These are phyloP conservation scores for Ailanthus altissimus DNA, from an alignment of 345 rosid species.

Conservation along the genomic window DNA sequence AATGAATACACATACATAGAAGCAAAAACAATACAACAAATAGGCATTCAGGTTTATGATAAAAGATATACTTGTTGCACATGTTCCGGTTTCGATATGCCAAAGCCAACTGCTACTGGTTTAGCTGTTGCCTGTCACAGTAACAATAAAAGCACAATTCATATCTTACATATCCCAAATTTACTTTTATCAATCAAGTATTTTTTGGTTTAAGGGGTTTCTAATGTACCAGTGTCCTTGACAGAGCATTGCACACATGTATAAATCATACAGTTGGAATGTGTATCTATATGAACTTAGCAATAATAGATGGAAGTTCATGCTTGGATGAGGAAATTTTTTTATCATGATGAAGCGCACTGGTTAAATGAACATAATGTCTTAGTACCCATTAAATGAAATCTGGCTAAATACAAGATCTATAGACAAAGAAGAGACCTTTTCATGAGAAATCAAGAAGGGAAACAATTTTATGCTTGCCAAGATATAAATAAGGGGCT, in stretches of 20 bases:
- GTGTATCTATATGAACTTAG: not conserved
- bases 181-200: not conserved
- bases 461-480: not conserved
- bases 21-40: not conserved
- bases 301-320: not conserved
- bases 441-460: not conserved
- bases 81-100: slow-evolving; percentile 81
- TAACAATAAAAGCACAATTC: slow-evolving; percentile 1
- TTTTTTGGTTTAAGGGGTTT: not conserved
- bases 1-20: not conserved
- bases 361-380: not conserved
- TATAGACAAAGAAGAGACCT: not conserved
- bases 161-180: not conserved
- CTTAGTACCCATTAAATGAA: not conserved
- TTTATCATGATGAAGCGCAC: not conserved
- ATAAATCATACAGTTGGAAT: not conserved
- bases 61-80: slow-evolving; percentile 62
- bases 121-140: slow-evolving; percentile 52
- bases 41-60: not conserved
- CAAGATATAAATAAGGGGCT: not conserved
- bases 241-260: not conserved
- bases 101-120: slow-evolving; percentile 85
- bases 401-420: not conserved
- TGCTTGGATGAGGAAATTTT: not conserved
- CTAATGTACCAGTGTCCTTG: not conserved